Conservation (phyloP, 352 stramenopile genomes). For the Phytophthora melonis region DNA sequence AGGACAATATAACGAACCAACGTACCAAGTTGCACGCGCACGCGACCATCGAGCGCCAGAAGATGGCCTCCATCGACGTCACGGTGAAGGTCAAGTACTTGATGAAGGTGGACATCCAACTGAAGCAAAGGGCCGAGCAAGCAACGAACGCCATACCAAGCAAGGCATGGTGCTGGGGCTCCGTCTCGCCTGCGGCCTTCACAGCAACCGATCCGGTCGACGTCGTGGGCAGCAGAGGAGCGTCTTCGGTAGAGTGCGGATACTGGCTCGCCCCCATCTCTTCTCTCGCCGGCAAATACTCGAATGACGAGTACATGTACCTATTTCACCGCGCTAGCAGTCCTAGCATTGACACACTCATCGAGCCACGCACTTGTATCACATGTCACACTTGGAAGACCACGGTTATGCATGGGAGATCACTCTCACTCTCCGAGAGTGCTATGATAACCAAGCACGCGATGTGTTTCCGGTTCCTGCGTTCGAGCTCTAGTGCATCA, state of each 20-base stretch:
- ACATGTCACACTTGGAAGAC: constrained; percentile 4
- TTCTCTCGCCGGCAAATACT: constrained; percentile 4
- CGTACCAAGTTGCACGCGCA: constrained; percentile 64
- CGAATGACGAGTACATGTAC: too few species aligned
- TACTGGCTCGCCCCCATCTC: constrained; percentile 7
- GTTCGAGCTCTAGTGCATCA: background rate
- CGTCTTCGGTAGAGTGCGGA: constrained; percentile 17
- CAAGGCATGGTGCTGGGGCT: constrained; percentile 49
- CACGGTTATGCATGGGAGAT: background rate
- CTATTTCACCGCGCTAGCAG: background rate
- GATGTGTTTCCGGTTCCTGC: background rate
- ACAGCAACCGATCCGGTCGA: background rate
- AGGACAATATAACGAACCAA: background rate
- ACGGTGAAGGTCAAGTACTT: constrained; percentile 72
- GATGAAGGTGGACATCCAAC: constrained; percentile 75
- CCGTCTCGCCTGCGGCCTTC: constrained; percentile 6
- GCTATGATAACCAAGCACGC: background rate
- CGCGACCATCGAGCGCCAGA: constrained; percentile 64
- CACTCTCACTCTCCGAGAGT: background rate
- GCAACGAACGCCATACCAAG: constrained; percentile 67
- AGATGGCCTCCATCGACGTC: constrained; percentile 75
- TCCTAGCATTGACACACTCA: constrained; percentile 19
- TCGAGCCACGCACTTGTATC: constrained; percentile 15
- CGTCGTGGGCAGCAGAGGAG: constrained; percentile 10
- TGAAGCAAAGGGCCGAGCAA: constrained; percentile 71